Percentiles rank a stretch among this genome's conserved stretches.
These are phyloP conservation scores for Globisporangium paroecandrum DNA, from an alignment of 352 stramenopile species.

Conservation along the genomic window DNA sequence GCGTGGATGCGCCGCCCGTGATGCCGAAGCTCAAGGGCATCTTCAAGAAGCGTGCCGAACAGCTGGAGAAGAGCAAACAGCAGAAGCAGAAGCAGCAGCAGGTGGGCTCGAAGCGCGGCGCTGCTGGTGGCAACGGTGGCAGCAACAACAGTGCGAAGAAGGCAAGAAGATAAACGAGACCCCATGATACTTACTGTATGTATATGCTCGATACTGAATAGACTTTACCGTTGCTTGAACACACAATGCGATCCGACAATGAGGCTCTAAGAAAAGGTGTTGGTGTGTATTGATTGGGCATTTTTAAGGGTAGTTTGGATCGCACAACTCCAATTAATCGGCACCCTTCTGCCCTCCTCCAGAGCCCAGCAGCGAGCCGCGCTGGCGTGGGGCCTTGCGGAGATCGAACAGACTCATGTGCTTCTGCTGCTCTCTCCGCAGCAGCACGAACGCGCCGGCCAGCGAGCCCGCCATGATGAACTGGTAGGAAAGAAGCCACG, in stretches of 20 bases:
- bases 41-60: slow-evolving; percentile 73
- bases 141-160: neutral
- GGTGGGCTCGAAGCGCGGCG: neutral
- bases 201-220: neutral
- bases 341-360: slow-evolving; percentile 7
- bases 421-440: slow-evolving; percentile 65
- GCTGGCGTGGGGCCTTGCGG: slow-evolving; percentile 59
- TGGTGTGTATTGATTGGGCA: neutral
- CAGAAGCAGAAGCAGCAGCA: neutral
- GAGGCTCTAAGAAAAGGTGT: neutral
- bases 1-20: slow-evolving; percentile 77
- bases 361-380: slow-evolving; percentile 33
- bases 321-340: slow-evolving; percentile 5
- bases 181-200: neutral
- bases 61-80: slow-evolving; percentile 32
- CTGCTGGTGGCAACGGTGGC: neutral
- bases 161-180: neutral
- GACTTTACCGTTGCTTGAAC: neutral
- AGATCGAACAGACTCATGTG: slow-evolving; percentile 80
- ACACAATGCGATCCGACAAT: neutral
- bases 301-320: neutral
- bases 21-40: slow-evolving; percentile 79
- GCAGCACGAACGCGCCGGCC: slow-evolving; percentile 35
- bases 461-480: slow-evolving; percentile 49
- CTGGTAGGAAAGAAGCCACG: slow-evolving; percentile 21